A percentile compares a stretch with the other conserved stretches of the same genome.
These are phyloP conservation scores for Coemansia nantahalensis DNA, from an alignment of 192 early-diverging fungal genomes.

Conservation along the genomic window DNA sequence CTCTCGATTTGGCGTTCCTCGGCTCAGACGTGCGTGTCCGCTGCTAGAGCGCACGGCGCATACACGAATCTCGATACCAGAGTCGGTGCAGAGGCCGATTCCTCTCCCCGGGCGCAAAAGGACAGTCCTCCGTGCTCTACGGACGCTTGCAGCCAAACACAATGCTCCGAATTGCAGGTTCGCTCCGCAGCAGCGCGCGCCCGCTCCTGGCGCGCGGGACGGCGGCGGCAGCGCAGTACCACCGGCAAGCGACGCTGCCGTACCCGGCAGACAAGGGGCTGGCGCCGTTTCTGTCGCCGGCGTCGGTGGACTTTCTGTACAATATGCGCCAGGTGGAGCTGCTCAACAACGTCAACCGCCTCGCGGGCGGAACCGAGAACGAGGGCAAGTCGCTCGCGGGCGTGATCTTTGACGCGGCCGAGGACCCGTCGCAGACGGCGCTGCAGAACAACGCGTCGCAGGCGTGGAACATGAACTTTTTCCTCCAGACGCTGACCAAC, in stretches of 20 bases:
- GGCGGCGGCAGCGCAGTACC: slow-evolving; percentile 14
- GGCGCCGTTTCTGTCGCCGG: slow-evolving; percentile 36
- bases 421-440: slow-evolving; percentile 28
- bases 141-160: too few species aligned
- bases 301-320: slow-evolving; percentile 45
- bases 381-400: slow-evolving; percentile 31
- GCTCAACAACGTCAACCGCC: slow-evolving; percentile 47
- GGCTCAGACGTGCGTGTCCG: too few species aligned
- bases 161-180: slow-evolving; percentile 42
- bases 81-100: too few species aligned
- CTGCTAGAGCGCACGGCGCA: too few species aligned
- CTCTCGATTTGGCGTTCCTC: too few species aligned
- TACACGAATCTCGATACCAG: too few species aligned
- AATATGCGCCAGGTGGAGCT: slow-evolving; percentile 48
- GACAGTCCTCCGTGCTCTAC: not conserved
- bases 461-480: slow-evolving; percentile 56
- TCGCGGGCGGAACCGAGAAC: slow-evolving; percentile 41
- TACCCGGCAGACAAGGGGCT: slow-evolving; percentile 34
- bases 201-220: slow-evolving; percentile 45
- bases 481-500: slow-evolving; percentile 39
- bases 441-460: slow-evolving; percentile 52
- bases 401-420: slow-evolving; percentile 31
- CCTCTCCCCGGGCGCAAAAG: too few species aligned
- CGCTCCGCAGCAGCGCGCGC: slow-evolving; percentile 15
- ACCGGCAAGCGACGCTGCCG: slow-evolving; percentile 35